Conservation (phyloP, 768 basidiomycete genomes). For the Suillus ampliporus region DNA sequence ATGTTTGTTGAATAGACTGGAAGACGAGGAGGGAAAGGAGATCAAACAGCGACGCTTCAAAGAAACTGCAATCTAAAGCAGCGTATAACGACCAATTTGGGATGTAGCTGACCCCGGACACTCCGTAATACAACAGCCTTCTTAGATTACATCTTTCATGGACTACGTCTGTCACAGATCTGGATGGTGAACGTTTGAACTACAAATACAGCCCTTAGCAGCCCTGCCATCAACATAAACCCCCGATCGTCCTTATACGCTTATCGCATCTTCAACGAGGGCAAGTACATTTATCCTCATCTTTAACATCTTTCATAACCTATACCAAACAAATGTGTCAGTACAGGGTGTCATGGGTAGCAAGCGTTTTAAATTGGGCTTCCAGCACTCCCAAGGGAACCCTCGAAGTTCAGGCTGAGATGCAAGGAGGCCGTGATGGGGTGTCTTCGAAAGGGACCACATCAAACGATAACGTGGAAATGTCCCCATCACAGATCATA, state of each 20-base stretch:
- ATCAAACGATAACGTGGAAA: slow-evolving; percentile 40
- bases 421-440: slow-evolving; percentile 32
- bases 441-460: slow-evolving; percentile 41
- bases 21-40: slow-evolving; percentile 30
- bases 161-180: slow-evolving; percentile 13
- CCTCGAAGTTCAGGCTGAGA: slow-evolving; percentile 17
- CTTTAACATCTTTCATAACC: slow-evolving; percentile 57
- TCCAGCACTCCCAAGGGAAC: slow-evolving; percentile 27
- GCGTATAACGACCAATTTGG: slow-evolving; percentile 1
- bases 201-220: not conserved
- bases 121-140: slow-evolving; percentile 24
- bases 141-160: slow-evolving; percentile 18
- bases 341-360: slow-evolving; percentile 33
- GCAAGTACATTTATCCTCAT: slow-evolving; percentile 55
- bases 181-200: slow-evolving; percentile 1
- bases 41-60: slow-evolving; percentile 12
- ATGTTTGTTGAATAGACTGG: slow-evolving; percentile 30
- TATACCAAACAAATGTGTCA: slow-evolving; percentile 30
- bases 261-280: slow-evolving; percentile 30
- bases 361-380: slow-evolving; percentile 31
- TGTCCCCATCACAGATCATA: slow-evolving; percentile 3
- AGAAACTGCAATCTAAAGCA: slow-evolving; percentile 12
- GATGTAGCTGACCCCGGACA: slow-evolving; percentile 33
- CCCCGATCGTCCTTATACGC: slow-evolving; percentile 20
- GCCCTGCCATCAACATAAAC: slow-evolving; percentile 15